Percentiles rank a stretch among this genome's conserved stretches.
Evolutionary conservation across 257 asterid genomes (phyloP).

Genomic region (Nicotiana knightiana): DNA sequence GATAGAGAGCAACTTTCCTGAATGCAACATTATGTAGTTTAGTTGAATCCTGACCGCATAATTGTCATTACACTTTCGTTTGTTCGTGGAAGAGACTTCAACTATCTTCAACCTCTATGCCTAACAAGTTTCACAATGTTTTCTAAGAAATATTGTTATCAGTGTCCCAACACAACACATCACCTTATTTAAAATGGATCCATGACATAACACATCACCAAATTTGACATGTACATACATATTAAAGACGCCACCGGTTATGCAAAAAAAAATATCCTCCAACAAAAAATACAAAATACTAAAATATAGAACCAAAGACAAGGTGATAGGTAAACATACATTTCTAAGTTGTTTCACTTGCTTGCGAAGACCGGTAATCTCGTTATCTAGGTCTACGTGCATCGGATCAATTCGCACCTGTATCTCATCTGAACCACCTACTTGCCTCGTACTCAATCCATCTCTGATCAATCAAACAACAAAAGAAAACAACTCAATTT

Average conservation of each 20-base stretch:
- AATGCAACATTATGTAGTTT: too few species aligned
- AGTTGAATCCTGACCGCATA: too few species aligned
- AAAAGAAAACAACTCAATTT: neutral
- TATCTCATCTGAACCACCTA: constrained; percentile 61
- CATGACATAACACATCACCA: neutral
- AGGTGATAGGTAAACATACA: constrained; percentile 26
- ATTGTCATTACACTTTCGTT: too few species aligned
- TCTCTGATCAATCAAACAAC: constrained; percentile 35
- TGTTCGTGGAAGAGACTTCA: too few species aligned
- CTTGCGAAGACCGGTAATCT: constrained; percentile 73
- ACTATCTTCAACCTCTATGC: too few species aligned
- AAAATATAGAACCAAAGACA: constrained; percentile 1
- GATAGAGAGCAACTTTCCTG: too few species aligned
- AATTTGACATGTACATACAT: neutral
- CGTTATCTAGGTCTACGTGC: constrained; percentile 64
- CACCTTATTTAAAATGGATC: neutral
- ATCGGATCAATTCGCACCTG: constrained; percentile 85
- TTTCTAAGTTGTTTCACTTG: constrained; percentile 80
- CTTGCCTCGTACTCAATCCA: constrained; percentile 76
- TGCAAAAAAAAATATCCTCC: neutral
- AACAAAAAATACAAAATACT: neutral
- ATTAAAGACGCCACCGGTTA: neutral
- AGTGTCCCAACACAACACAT: too few species aligned
- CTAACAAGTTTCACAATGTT: too few species aligned
- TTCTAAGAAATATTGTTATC: too few species aligned